Percentiles rank a stretch among this genome's conserved stretches.
Evolutionary conservation across 1,284 basidiomycete species (phyloP).

Genomic region (Kalmanozyma brasiliensis): DNA sequence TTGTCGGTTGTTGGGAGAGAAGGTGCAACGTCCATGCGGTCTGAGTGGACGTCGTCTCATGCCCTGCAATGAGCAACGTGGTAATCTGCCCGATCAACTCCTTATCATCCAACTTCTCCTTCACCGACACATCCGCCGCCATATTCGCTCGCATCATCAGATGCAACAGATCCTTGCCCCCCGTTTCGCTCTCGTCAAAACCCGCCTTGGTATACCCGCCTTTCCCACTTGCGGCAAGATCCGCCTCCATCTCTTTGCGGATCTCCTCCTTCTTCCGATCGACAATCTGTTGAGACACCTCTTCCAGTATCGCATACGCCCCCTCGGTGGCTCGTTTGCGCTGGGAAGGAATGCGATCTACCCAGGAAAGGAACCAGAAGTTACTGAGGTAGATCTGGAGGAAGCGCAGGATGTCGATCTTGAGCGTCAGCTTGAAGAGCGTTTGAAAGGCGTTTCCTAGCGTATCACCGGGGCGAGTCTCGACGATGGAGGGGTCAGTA

Average conservation of each 20-base stretch:
- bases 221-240: conserved; percentile 2
- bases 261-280: conserved; percentile 52
- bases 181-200: conserved; percentile 46
- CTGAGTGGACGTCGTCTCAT: conserved; percentile 64
- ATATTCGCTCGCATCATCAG: conserved; percentile 63
- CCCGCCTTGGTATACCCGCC: conserved; percentile 43
- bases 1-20: conserved; percentile 35
- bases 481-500: conserved; percentile 13
- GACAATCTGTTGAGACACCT: conserved; percentile 49
- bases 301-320: conserved; percentile 42
- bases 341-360: conserved; percentile 52
- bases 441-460: conserved; percentile 43
- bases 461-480: conserved; percentile 30
- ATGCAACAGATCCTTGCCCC: conserved; percentile 59
- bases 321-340: conserved; percentile 38
- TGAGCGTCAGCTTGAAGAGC: conserved; percentile 40
- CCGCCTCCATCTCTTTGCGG: conserved; percentile 42
- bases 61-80: conserved; percentile 62
- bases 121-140: conserved; percentile 49
- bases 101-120: conserved; percentile 51
- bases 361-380: conserved; percentile 53
- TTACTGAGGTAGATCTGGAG: conserved; percentile 51
- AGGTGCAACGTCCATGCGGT: conserved; percentile 59
- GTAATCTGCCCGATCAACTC: conserved; percentile 62
- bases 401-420: conserved; percentile 35